Evolutionary conservation across 176 grass and related monocot species (phyloP), one percentile per base, ranked within the genome.

Genomic region (sorghum (Sorghum bicolor)): DNA sequence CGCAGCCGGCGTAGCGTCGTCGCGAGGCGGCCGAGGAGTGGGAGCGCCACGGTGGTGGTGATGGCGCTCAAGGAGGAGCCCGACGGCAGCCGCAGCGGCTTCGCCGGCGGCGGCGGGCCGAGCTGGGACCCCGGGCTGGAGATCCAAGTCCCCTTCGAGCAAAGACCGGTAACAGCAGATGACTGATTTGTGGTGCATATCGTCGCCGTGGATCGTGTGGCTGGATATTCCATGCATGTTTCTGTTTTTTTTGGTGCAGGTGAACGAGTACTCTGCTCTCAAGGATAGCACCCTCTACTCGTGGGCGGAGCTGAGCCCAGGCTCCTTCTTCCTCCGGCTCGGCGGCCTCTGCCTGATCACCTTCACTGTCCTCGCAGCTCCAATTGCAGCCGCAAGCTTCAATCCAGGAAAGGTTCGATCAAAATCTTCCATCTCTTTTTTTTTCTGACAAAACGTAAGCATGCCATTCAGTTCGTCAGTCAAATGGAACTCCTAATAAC

Each of bases 61-160:
- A 95, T 86, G 87, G 96, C 96, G 28, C 79, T 93, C 4, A 92
- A 87, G 29, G 96, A 95, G 16, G 93, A 93, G 37, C 87, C 91
- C 4, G 92, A 92, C 38, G 75, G 93, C 26, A 90, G 84, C 74
- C 80, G 85, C 13, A 78, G 91, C 17, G 89, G 91, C 32, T 98
- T 95, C 79, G 89, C 84, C 0, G 96, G 86, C 13, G 96, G 86
- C 13, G 90, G 85, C 3, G 92, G 75, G 0, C 65, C 80, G 71
- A 90, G 79, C 67, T 98, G 96, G 96, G 96, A 98, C 89, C 91
- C 93, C 38, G 93, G 93, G 55, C 67, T 98, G 68, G 96, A 98
- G 87, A 95, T 95, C 69, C 29, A 82, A 50, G 93, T 98, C 37
- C 96, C 96, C 24, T 98, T 91, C 44, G 96, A 98, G 86, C 96